A percentile compares a stretch with the other conserved stretches of the same genome.
Evolutionary conservation across 768 basidiomycete species (phyloP).

Genomic region (Trametes cubensis): DNA sequence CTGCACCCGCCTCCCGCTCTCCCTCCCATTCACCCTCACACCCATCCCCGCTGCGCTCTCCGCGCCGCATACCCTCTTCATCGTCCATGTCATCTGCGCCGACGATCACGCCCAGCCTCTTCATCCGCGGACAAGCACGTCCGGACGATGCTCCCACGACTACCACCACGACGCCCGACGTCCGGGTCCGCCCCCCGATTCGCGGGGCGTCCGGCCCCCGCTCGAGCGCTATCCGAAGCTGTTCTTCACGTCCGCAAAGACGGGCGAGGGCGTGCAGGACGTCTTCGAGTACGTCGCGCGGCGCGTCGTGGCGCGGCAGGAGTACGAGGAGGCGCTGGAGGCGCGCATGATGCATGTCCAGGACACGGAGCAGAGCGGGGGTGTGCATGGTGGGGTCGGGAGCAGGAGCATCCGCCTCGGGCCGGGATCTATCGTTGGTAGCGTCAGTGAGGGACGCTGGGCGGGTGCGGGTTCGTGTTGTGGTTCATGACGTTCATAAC

Average conservation of each 20-base stretch:
- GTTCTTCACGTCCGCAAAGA: constrained; percentile 80
- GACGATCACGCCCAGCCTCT: constrained; percentile 65
- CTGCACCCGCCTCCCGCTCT: constrained; percentile 26
- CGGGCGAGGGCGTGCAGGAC: constrained; percentile 67
- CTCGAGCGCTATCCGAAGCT: constrained; percentile 62
- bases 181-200: constrained; percentile 22
- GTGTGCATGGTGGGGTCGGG: background rate
- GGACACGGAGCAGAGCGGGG: constrained; percentile 37
- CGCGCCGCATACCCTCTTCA: constrained; percentile 36
- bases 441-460: background rate
- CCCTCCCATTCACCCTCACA: constrained; percentile 27
- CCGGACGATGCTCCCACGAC: constrained; percentile 19
- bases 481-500: background rate
- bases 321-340: constrained; percentile 64
- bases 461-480: constrained; percentile 13
- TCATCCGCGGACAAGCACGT: constrained; percentile 34
- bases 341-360: constrained; percentile 44
- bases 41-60: constrained; percentile 31
- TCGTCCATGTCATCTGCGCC: constrained; percentile 50
- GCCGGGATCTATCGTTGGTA: constrained; percentile 2
- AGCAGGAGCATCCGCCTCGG: constrained; percentile 41
- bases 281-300: constrained; percentile 78
- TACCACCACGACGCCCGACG: constrained; percentile 31
- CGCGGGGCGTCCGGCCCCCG: constrained; percentile 24
- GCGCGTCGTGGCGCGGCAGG: constrained; percentile 65